A percentile compares a stretch with the other conserved stretches of the same genome.
phyloP scores from a whole-genome alignment of 2,329 filamentous ascomycete genomes.

The Diaporthe sp. region DNA sequence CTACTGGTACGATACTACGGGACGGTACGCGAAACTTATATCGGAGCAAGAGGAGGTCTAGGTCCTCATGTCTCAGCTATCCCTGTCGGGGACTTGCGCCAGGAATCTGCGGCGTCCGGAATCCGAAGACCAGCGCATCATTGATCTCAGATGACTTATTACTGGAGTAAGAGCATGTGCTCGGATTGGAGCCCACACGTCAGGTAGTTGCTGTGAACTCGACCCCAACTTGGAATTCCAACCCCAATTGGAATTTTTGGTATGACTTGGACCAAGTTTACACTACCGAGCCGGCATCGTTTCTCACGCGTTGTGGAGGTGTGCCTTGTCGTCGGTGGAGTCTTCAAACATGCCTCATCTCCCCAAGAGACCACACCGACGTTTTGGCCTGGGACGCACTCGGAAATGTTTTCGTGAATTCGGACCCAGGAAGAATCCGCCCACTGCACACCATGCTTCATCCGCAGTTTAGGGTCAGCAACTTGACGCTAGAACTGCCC shows the following conservation, averaged over 20 bases:
- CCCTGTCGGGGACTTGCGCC: neutral
- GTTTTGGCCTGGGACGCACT: neutral
- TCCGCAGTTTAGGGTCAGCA: too few relatives aligned
- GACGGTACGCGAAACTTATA: neutral
- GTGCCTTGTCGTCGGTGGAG: neutral
- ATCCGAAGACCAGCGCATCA: slow-evolving; percentile 1
- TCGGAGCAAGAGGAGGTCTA: neutral
- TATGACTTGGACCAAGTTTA: neutral
- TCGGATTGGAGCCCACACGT: too few relatives aligned
- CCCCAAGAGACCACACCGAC: neutral
- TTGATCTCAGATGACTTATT: neutral
- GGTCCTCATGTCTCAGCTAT: neutral
- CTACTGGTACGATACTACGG: accelerated
- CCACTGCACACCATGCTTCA: neutral
- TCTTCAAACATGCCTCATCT: neutral
- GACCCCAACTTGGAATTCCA: neutral
- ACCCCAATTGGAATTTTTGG: neutral
- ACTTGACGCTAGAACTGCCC: neutral
- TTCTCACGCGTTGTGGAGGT: neutral
- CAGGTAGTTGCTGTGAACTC: neutral
- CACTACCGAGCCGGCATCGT: neutral
- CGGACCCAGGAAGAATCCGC: neutral
- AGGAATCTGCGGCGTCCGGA: neutral
- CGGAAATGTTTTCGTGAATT: neutral
- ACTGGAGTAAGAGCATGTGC: neutral